Evolutionary conservation across 306 rosid species (phyloP).

Genomic region (Betula pendula): DNA sequence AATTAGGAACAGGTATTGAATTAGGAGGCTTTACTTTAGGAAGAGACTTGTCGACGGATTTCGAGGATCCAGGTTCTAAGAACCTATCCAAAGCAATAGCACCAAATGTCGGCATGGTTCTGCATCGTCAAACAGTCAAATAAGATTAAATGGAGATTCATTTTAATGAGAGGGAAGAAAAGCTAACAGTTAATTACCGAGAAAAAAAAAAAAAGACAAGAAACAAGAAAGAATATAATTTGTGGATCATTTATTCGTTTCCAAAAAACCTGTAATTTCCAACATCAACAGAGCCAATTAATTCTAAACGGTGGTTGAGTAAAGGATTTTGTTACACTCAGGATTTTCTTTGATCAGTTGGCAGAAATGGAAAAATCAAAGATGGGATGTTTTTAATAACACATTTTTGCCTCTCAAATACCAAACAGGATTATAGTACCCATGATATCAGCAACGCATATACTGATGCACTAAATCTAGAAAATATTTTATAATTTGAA

Average conservation of each 20-base stretch:
- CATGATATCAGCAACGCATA: background rate
- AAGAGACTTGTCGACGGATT: conserved; percentile 58
- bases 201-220: background rate
- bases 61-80: conserved; percentile 76
- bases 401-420: background rate
- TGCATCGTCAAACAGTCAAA: conserved; percentile 36
- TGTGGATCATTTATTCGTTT: background rate
- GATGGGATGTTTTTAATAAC: background rate
- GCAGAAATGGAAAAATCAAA: background rate
- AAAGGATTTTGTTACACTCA: background rate
- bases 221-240: background rate
- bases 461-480: background rate
- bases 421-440: background rate
- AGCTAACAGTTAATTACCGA: background rate
- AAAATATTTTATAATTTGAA: background rate
- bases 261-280: background rate
- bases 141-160: conserved; percentile 10
- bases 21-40: conserved; percentile 51
- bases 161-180: background rate
- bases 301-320: background rate
- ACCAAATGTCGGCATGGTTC: conserved; percentile 81
- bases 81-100: conserved; percentile 85
- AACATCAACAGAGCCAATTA: background rate
- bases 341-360: background rate
- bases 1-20: conserved; percentile 38